Percentiles rank a stretch among this genome's conserved stretches.
Conservation (phyloP, 2,329 filamentous ascomycete species). For the Dactylellina drechsleri region DNA sequence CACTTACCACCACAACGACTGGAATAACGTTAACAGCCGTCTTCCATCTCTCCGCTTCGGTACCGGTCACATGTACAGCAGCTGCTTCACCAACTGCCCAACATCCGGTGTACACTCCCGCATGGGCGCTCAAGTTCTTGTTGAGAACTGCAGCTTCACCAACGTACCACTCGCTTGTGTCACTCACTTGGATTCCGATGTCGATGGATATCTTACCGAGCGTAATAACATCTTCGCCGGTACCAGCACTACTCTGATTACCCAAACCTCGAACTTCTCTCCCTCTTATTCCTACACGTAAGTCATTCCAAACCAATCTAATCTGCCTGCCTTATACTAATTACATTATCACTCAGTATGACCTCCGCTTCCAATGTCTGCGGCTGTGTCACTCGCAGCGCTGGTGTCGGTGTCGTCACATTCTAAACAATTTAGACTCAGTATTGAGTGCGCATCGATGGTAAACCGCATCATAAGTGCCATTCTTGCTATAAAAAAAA, state of each 20-base stretch:
- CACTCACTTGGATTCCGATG: constrained; percentile 64
- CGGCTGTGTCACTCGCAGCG: constrained; percentile 22
- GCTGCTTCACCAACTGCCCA: constrained; percentile 56
- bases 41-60: constrained; percentile 73
- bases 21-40: constrained; percentile 72
- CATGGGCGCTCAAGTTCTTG: constrained; percentile 69
- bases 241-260: constrained; percentile 60
- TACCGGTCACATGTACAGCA: constrained; percentile 70
- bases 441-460: too few relatives aligned
- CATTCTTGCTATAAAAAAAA: too few relatives aligned
- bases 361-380: constrained; percentile 47
- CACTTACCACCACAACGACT: constrained; percentile 75
- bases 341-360: constrained; percentile 1
- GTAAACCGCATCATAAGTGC: too few relatives aligned
- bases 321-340: background rate
- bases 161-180: constrained; percentile 62
- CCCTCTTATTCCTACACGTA: constrained; percentile 61
- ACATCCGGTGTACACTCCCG: constrained; percentile 69
- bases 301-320: background rate
- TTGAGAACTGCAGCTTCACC: constrained; percentile 68
- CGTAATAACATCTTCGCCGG: constrained; percentile 64
- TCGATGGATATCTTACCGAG: constrained; percentile 64
- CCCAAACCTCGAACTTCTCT: constrained; percentile 60
- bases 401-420: constrained; percentile 46
- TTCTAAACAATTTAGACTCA: constrained; percentile 19